phyloP scores from a whole-genome alignment of 495 filamentous ascomycete species.

The Aspergillus ostianus region DNA sequence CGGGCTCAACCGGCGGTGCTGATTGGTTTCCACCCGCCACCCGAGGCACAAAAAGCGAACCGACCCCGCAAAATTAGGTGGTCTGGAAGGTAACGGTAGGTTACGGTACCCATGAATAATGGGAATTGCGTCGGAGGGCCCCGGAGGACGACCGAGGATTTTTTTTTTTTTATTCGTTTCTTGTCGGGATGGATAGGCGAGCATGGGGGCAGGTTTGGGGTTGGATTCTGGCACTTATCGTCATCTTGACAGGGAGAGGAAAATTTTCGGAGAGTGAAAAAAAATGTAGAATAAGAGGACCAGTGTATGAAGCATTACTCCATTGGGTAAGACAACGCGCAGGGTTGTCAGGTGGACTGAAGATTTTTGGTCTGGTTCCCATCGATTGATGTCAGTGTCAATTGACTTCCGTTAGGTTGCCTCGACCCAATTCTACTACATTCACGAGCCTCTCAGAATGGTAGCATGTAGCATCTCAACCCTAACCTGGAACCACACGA shows the following conservation, averaged over 20 bases:
- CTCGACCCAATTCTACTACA: not conserved
- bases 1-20: conserved; percentile 16
- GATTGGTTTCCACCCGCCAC: conserved; percentile 35
- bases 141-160: conserved; percentile 10
- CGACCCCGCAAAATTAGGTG: conserved; percentile 28
- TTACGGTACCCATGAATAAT: conserved; percentile 6
- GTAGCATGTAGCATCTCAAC: too few relatives aligned
- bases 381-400: not conserved
- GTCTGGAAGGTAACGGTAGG: not conserved
- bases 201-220: not conserved
- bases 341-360: not conserved
- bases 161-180: not conserved
- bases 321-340: not conserved
- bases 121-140: conserved; percentile 5
- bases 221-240: not conserved
- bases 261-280: conserved; percentile 1
- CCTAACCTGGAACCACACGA: too few relatives aligned
- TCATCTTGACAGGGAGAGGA: not conserved
- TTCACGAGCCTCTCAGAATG: not conserved
- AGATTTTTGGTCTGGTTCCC: not conserved
- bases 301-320: not conserved
- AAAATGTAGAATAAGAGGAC: not conserved
- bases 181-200: not conserved
- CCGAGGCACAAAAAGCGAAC: conserved; percentile 30
- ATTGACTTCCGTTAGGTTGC: not conserved